Evolutionary conservation across 352 stramenopile genomes (phyloP).

Genomic region (Elongisporangium anandrum): DNA sequence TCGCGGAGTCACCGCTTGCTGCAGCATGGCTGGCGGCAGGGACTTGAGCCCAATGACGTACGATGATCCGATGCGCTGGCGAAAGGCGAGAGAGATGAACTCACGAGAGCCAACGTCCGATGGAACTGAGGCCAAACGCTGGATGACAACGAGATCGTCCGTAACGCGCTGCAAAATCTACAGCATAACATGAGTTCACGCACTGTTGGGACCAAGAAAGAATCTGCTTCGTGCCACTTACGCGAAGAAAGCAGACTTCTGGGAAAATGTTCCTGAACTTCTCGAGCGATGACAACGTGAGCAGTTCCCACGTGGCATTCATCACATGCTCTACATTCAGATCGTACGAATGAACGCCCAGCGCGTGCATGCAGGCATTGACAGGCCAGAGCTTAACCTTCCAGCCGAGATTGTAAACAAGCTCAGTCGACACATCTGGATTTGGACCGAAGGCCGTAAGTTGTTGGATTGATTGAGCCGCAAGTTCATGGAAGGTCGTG

Average conservation of each 20-base stretch:
- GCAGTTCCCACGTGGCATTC: not conserved
- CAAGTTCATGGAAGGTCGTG: not conserved
- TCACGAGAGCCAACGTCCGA: not conserved
- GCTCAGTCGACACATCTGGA: not conserved
- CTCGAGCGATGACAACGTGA: not conserved
- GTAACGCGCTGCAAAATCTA: not conserved
- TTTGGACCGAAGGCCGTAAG: not conserved
- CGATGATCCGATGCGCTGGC: not conserved
- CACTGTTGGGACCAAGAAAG: not conserved
- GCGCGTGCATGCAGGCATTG: not conserved
- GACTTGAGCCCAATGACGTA: not conserved
- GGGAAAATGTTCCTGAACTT: not conserved
- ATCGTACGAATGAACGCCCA: not conserved
- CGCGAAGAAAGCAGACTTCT: not conserved
- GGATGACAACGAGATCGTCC: not conserved
- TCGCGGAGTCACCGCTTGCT: not conserved
- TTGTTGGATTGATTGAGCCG: not conserved
- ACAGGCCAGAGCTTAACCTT: not conserved
- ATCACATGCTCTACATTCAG: not conserved
- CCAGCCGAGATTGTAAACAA: not conserved
- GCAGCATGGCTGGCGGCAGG: not conserved
- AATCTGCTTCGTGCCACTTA: not conserved
- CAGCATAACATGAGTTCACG: not conserved
- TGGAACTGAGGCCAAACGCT: not conserved
- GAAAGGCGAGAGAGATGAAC: not conserved